A percentile compares a stretch with the other conserved stretches of the same genome.
Evolutionary conservation across 2,329 filamentous ascomycete genomes (phyloP).

Genomic region (Tolypocladium sp.): DNA sequence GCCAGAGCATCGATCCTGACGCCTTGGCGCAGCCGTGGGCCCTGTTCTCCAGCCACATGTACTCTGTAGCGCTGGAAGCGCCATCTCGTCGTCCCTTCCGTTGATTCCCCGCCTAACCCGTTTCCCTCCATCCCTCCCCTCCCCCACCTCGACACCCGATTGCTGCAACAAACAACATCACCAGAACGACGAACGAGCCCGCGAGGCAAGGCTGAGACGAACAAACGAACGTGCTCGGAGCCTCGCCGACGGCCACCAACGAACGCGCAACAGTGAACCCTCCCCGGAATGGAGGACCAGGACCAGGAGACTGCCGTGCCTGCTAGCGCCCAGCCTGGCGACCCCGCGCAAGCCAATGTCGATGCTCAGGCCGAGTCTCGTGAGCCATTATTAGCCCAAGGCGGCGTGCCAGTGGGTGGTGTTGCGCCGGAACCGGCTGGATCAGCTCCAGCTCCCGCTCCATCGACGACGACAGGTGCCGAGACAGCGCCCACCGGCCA

Average conservation of each 20-base stretch:
- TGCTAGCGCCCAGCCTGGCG: conserved; percentile 5
- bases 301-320: conserved; percentile 2
- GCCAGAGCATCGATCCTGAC: background rate
- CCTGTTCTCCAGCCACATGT: no score
- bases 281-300: conserved; percentile 7
- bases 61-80: background rate
- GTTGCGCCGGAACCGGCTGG: background rate
- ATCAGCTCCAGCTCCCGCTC: conserved; percentile 1
- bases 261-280: background rate
- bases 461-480: background rate
- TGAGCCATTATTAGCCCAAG: conserved; percentile 6
- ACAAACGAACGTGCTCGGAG: background rate
- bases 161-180: background rate
- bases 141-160: background rate
- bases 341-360: conserved; percentile 9
- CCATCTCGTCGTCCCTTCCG: background rate
- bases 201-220: background rate
- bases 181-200: background rate
- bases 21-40: background rate
- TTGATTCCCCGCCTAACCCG: background rate
- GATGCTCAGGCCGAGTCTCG: conserved; percentile 6
- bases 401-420: background rate
- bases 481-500: background rate
- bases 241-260: background rate
- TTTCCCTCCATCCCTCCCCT: background rate